A percentile compares a stretch with the other conserved stretches of the same genome.
Evolutionary conservation across 2,329 filamentous ascomycete genomes (phyloP).

Genomic region (Arachnopeziza araneosa): DNA sequence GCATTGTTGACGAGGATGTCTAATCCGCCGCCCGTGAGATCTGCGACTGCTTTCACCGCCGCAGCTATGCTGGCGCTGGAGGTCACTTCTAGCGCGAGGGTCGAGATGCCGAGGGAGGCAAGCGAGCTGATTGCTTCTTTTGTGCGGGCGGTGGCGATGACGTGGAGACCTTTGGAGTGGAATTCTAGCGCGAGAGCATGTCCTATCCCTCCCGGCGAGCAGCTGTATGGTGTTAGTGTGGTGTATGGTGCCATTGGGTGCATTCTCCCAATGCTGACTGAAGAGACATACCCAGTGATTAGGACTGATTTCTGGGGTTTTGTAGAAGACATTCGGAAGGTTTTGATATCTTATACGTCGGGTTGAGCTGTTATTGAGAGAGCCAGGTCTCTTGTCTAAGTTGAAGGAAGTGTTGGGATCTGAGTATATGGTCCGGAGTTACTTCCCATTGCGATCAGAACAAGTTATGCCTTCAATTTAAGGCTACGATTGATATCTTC

Average conservation of each 20-base stretch:
- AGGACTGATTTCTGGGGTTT: not conserved
- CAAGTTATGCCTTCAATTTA: too few species aligned
- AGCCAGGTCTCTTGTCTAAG: too few species aligned
- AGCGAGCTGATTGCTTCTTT: slow-evolving; percentile 30
- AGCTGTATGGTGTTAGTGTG: slow-evolving; percentile 10
- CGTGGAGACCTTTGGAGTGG: slow-evolving; percentile 33
- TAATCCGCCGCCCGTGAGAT: slow-evolving; percentile 65
- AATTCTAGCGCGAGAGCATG: slow-evolving; percentile 37
- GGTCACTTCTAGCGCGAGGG: slow-evolving; percentile 38
- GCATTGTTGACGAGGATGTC: slow-evolving; percentile 94
- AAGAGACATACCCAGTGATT: slow-evolving; percentile 1
- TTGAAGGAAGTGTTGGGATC: too few species aligned
- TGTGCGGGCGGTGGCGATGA: slow-evolving; percentile 38
- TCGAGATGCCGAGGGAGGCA: slow-evolving; percentile 29
- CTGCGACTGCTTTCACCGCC: slow-evolving; percentile 23
- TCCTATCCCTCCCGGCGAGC: slow-evolving; percentile 34
- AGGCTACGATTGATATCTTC: too few species aligned
- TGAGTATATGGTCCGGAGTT: too few species aligned
- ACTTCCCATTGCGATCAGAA: too few species aligned
- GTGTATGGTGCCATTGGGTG: not conserved
- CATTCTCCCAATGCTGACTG: not conserved
- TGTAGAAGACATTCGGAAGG: not conserved
- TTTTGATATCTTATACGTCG: too few species aligned
- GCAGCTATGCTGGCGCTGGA: slow-evolving; percentile 15
- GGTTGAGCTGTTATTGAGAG: too few species aligned